Base-by-base conservation (phyloP, 2,329 filamentous ascomycete species). In the Colletotrichum sidae region DNA sequence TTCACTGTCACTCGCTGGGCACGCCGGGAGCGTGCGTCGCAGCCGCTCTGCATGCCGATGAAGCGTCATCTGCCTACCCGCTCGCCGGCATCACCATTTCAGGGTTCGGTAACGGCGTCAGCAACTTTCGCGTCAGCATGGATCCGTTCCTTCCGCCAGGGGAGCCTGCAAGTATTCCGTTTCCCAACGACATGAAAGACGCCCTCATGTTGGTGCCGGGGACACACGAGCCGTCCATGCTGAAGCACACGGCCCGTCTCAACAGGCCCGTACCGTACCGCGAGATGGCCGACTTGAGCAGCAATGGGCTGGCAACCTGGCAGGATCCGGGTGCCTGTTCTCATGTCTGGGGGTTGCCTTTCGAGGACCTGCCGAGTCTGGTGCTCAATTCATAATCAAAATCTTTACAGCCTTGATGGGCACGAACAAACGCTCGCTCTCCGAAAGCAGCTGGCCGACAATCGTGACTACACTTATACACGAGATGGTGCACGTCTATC, bases 1-100 rank as follows among this genome's bases (percentile, higher is more conserved):
- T 72, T 33, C 67, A 66, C 13, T 67, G 62, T 57, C 71, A 72
- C 55, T 71, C 69, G 57, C 60, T 72, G 25, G 71, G 67, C 11
- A 50, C 51, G 5, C 56, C 65, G 6, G 67, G 61, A 12, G 68
- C 60, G 35, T 56, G 70, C 33, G 68, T 70, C n/a, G 52, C 66
- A 8, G 70, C 71, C 1, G 67, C 68, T 1, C 39, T 52, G 38
- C 46, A 68, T 38, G 67, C 61, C 12, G 13, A 39, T 34, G 60
- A 66, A 25, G 15, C 38, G 8, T 44, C 34, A 12, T 45, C 62
- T 5, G 53, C 38, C 9, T 72, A 72, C 46, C 69, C 68, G 1
- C 67, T 72, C 2, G 62, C 50, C n/a, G 68, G 69, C 2, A 51
- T 72, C 39, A 69, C 65, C 42, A n/a, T 68, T 13, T 70, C 68